Evolutionary conservation across 2,329 filamentous ascomycete genomes (phyloP).

Genomic region (Fusarium floridanum): DNA sequence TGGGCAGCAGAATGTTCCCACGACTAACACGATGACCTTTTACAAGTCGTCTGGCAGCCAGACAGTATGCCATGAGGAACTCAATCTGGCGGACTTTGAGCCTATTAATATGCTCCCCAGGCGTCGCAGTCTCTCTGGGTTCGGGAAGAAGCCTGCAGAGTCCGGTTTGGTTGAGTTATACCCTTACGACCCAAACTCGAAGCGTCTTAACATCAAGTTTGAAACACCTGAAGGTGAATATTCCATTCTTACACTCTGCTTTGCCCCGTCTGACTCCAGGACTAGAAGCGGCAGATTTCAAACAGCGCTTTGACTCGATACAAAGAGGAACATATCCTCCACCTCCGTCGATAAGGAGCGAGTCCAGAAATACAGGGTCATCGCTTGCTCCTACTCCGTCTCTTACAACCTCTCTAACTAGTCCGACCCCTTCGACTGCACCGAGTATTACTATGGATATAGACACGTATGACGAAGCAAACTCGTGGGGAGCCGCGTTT

Average conservation of each 20-base stretch:
- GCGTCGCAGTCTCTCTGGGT: not conserved
- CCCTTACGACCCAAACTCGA: not conserved
- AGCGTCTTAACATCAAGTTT: constrained; percentile 4
- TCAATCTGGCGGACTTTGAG: not conserved
- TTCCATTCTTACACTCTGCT: no score
- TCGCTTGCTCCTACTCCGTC: not conserved
- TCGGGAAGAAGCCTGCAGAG: not conserved
- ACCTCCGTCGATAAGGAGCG: not conserved
- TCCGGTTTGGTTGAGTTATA: not conserved
- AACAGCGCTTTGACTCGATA: not conserved
- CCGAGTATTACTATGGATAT: not conserved
- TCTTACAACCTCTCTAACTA: not conserved
- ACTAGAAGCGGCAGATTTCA: not conserved
- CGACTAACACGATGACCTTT: not conserved
- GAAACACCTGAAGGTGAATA: not conserved
- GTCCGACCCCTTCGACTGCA: not conserved
- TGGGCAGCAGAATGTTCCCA: not conserved
- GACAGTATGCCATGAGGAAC: not conserved
- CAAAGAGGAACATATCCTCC: not conserved
- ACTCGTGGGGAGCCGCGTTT: not conserved
- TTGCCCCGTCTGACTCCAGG: fast-evolving
- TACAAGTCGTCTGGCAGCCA: not conserved
- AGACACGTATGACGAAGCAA: not conserved
- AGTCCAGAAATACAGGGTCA: not conserved
- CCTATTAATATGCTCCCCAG: not conserved